Base-by-base conservation (phyloP, 1,284 basidiomycete species). In the Boletus chippewaensis region DNA sequence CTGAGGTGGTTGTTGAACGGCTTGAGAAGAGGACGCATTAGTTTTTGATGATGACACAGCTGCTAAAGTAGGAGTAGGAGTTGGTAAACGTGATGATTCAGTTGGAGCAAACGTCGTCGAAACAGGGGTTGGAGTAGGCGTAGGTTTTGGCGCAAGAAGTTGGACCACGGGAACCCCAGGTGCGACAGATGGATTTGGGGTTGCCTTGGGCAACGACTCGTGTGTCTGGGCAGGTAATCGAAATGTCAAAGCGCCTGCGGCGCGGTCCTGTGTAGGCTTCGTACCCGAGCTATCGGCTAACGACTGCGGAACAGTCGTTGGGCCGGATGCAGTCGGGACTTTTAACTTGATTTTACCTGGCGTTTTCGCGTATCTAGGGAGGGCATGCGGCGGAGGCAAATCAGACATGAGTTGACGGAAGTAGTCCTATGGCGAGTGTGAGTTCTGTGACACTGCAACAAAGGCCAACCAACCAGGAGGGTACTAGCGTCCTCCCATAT, bases 321-420 rank as follows among this genome's bases (percentile, higher is more conserved):
- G 29, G 10, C 51, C 51, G 9, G 57, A 40, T 3, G 45, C 45
- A 22, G 52, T 62, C 5, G 82, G 78, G 42, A 84, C 74, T 61
- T 79, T 87, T 28, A 89, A 74, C 63, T 79, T 87, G 51, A 88
- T 83, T 68, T 82, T 87, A 12, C 72, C 68, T 2, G 77, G 65
- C 4, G 76, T 70, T 58, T 78, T 77, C 10, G 74, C 49, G 60
- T 88, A 87, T 55, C 80, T 76, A n/a, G 78, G 70, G 31, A 87
- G 72, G 20, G 78, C 57, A 61, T 77, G 76, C 1, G 83, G 83
- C 4, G 77, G 59, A 2, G 87, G 87, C 29, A 90, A 72, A 63
- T 89, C 87, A 4, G 83, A 74, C 83, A 90, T 84, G 16, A 88
- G 67, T 55, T 79, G 74, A 26, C 79, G 77, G 65, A 90, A 89